Evolutionary conservation across 2,329 filamentous ascomycete species (phyloP).

Genomic region (Chrysoporthe cubensis): DNA sequence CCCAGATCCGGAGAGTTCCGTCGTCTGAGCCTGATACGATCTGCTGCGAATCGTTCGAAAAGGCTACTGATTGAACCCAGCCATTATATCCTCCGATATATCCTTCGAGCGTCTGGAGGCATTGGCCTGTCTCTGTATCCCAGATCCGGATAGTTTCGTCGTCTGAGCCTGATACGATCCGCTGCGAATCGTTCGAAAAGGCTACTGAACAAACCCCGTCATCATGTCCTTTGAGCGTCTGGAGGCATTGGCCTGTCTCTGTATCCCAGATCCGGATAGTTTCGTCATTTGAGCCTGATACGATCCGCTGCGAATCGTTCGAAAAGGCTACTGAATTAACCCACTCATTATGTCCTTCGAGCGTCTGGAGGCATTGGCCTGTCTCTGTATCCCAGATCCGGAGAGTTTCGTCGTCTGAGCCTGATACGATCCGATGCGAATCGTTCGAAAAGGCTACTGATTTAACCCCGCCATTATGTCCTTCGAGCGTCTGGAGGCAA

Average conservation of each 20-base stretch:
- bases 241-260: background rate
- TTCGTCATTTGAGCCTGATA: background rate
- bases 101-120: constrained; percentile 8
- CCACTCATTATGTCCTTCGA: background rate
- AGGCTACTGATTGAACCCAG: background rate
- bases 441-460: constrained; percentile 22
- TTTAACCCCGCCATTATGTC: background rate
- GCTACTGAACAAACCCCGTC: background rate
- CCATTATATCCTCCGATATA: constrained; percentile 3
- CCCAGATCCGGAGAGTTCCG: too few relatives aligned
- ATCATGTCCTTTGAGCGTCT: constrained; percentile 10
- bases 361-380: constrained; percentile 18
- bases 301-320: constrained; percentile 12
- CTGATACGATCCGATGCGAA: background rate
- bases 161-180: background rate
- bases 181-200: constrained; percentile 20
- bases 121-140: constrained; percentile 7
- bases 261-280: constrained; percentile 22
- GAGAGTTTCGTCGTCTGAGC: background rate
- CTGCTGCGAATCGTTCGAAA: too few relatives aligned
- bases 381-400: constrained; percentile 8
- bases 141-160: constrained; percentile 16
- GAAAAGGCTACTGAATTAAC: constrained; percentile 16
- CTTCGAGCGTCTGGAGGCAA: constrained; percentile 13
- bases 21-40: too few relatives aligned